A percentile compares a stretch with the other conserved stretches of the same genome.
phyloP scores from a whole-genome alignment of 2,329 filamentous ascomycete species.

The Zasmidium citrigriseum region DNA sequence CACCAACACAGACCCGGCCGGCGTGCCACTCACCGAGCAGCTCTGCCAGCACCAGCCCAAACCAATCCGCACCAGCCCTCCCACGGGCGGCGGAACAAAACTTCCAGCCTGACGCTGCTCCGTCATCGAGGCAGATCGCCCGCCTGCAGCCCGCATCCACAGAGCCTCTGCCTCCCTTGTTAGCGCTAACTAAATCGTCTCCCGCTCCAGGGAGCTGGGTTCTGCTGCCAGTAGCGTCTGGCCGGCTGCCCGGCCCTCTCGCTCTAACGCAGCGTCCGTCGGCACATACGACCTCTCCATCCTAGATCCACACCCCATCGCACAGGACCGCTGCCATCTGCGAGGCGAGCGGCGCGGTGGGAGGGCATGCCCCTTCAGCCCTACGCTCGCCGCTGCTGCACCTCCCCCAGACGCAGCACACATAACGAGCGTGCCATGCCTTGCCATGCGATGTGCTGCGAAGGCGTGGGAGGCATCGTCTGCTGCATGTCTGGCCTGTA shows the following conservation, averaged over 20 bases:
- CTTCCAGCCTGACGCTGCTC: not conserved
- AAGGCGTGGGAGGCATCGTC: too few relatives aligned
- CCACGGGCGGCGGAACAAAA: not conserved
- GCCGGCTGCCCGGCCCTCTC: not conserved
- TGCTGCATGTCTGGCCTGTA: not conserved
- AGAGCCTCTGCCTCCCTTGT: not conserved
- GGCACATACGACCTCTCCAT: slow-evolving; percentile 6
- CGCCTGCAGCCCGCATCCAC: not conserved
- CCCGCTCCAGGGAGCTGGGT: slow-evolving; percentile 19
- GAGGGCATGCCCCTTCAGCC: not conserved
- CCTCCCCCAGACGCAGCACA: not conserved
- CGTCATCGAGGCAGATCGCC: not conserved
- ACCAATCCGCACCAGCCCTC: too few relatives aligned
- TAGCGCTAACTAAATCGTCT: slow-evolving; percentile 19
- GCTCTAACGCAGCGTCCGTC: not conserved
- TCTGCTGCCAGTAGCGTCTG: not conserved
- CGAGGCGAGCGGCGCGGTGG: slow-evolving; percentile 17
- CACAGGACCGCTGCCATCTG: not conserved
- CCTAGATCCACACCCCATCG: not conserved
- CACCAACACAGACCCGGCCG: too few relatives aligned
- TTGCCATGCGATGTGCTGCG: too few relatives aligned
- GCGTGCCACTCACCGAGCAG: slow-evolving; percentile 4
- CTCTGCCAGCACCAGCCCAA: too few relatives aligned
- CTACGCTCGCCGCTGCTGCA: not conserved
- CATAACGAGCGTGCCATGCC: too few relatives aligned